Evolutionary conservation across 2,329 filamentous ascomycete genomes (phyloP).

Genomic region (Calonectria honghensis): DNA sequence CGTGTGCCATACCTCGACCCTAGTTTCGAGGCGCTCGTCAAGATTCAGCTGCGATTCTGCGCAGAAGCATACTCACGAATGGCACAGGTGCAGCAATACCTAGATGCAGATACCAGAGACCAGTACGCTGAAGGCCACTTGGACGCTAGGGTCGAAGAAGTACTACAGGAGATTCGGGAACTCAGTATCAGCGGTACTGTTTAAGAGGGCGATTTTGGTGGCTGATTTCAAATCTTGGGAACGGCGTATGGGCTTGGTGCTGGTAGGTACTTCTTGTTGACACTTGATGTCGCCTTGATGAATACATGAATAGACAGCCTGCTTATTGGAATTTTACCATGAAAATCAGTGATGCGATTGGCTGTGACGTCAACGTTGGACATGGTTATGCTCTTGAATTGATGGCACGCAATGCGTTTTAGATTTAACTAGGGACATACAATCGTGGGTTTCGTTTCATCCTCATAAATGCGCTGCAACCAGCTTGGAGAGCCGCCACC

Average conservation of each 20-base stretch:
- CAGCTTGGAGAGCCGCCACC: background rate
- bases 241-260: slow-evolving; percentile 55
- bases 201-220: slow-evolving; percentile 57
- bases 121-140: slow-evolving; percentile 96
- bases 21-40: slow-evolving; percentile 97
- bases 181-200: slow-evolving; percentile 90
- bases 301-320: slow-evolving; percentile 54
- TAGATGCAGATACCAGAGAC: slow-evolving; percentile 95
- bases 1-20: slow-evolving; percentile 98
- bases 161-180: slow-evolving; percentile 96
- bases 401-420: background rate
- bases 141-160: slow-evolving; percentile 94
- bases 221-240: slow-evolving; percentile 44
- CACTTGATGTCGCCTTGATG: slow-evolving; percentile 49
- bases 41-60: slow-evolving; percentile 98
- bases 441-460: background rate
- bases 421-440: background rate
- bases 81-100: slow-evolving; percentile 99
- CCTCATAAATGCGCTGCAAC: background rate
- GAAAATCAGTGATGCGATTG: slow-evolving; percentile 6
- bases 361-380: background rate
- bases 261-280: slow-evolving; percentile 53
- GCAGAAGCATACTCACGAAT: slow-evolving; percentile 98
- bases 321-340: slow-evolving; percentile 23
- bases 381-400: background rate